These are phyloP conservation scores for Leucosporidium yakuticum DNA, from an alignment of 768 basidiomycete genomes.

Conservation along the genomic window DNA sequence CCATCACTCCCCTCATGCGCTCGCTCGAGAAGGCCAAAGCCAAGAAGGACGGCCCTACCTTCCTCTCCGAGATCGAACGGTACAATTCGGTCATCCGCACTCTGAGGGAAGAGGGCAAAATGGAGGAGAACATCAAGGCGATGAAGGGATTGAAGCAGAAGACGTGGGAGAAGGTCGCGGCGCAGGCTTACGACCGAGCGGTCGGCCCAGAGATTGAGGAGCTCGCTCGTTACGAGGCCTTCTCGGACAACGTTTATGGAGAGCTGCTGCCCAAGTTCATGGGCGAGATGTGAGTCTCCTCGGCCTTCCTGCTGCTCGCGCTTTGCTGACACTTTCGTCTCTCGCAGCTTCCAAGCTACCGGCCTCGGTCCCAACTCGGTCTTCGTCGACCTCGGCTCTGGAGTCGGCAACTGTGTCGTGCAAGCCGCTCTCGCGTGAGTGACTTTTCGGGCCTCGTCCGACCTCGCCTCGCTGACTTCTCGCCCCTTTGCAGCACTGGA, in stretches of 20 bases:
- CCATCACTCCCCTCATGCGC: slow-evolving; percentile 21
- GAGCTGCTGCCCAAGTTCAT: slow-evolving; percentile 69
- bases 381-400: slow-evolving; percentile 78
- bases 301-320: slow-evolving; percentile 26
- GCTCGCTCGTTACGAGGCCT: slow-evolving; percentile 74
- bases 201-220: slow-evolving; percentile 83
- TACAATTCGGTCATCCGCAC: slow-evolving; percentile 28
- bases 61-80: slow-evolving; percentile 20
- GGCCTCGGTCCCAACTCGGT: slow-evolving; percentile 57
- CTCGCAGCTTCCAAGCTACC: slow-evolving; percentile 56
- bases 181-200: slow-evolving; percentile 86
- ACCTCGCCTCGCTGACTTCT: not conserved
- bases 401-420: slow-evolving; percentile 76
- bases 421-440: slow-evolving; percentile 69
- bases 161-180: slow-evolving; percentile 68
- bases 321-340: slow-evolving; percentile 45
- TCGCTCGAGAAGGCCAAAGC: slow-evolving; percentile 34
- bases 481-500: slow-evolving; percentile 46
- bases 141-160: slow-evolving; percentile 55
- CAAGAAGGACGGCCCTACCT: slow-evolving; percentile 31
- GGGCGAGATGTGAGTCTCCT: slow-evolving; percentile 34
- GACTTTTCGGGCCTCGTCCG: not conserved
- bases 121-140: slow-evolving; percentile 25
- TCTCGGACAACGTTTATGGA: slow-evolving; percentile 73
- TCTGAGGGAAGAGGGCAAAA: slow-evolving; percentile 26